Percentiles rank a stretch among this genome's conserved stretches.
Conservation (phyloP, 805 yeast species). For the Blastobotrys terrestris region DNA sequence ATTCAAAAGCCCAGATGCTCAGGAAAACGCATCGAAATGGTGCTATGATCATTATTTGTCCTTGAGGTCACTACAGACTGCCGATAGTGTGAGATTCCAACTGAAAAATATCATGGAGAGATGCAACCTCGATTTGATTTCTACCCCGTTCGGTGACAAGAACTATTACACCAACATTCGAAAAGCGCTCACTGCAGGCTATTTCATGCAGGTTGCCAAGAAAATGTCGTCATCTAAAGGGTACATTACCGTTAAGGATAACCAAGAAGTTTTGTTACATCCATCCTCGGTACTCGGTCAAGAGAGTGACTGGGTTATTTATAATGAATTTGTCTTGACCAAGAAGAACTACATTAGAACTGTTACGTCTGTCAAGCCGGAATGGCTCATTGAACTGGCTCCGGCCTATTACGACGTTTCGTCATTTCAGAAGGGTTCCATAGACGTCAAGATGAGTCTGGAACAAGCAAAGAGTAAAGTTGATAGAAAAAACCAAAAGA, state of each 20-base stretch:
- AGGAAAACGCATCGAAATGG: slow-evolving; percentile 61
- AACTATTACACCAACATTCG: slow-evolving; percentile 70
- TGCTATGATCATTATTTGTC: slow-evolving; percentile 86
- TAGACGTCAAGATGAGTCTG: slow-evolving; percentile 63
- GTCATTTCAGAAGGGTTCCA: slow-evolving; percentile 63
- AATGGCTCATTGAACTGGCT: slow-evolving; percentile 81
- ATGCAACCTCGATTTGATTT: slow-evolving; percentile 63
- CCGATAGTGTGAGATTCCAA: slow-evolving; percentile 83
- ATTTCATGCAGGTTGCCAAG: slow-evolving; percentile 97
- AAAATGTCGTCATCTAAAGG: slow-evolving; percentile 55
- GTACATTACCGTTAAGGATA: slow-evolving; percentile 86
- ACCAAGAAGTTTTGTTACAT: slow-evolving; percentile 90
- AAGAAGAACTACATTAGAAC: slow-evolving; percentile 92
- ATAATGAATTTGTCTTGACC: slow-evolving; percentile 92
- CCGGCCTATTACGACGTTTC: slow-evolving; percentile 63
- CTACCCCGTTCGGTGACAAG: slow-evolving; percentile 61
- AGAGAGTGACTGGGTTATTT: slow-evolving; percentile 88
- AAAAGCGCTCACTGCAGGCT: slow-evolving; percentile 85
- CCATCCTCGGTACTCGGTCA: slow-evolving; percentile 89
- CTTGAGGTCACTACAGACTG: slow-evolving; percentile 74
- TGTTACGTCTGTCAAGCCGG: slow-evolving; percentile 84
- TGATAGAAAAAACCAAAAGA: slow-evolving; percentile 12
- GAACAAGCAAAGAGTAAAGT: slow-evolving; percentile 51
- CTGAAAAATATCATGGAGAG: slow-evolving; percentile 77
- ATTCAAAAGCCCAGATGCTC: slow-evolving; percentile 69